These are phyloP conservation scores for Fomitopsis schrenkii DNA, from an alignment of 1,284 basidiomycete genomes.

Conservation along the genomic window DNA sequence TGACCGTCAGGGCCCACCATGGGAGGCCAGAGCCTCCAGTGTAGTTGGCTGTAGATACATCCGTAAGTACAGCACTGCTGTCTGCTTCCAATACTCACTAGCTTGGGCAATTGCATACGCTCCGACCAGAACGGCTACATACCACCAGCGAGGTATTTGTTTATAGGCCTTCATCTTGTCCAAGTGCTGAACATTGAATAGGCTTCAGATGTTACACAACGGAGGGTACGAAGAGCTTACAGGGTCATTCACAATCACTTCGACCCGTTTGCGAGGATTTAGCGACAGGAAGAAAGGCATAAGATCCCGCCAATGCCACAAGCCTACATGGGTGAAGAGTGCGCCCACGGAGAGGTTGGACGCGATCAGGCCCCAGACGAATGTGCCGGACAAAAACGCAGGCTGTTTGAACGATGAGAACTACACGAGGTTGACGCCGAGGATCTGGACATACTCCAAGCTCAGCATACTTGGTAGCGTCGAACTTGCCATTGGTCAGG, in stretches of 20 bases:
- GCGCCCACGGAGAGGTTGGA: constrained; percentile 25
- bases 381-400: constrained; percentile 28
- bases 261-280: constrained; percentile 27
- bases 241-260: constrained; percentile 23
- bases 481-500: constrained; percentile 31
- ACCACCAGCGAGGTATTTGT: constrained; percentile 34
- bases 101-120: constrained; percentile 42
- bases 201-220: not conserved
- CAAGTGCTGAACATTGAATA: constrained; percentile 27
- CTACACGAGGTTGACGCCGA: not conserved
- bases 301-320: constrained; percentile 36
- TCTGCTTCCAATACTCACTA: constrained; percentile 6
- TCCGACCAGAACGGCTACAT: constrained; percentile 37
- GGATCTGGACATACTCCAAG: constrained; percentile 14
- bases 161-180: constrained; percentile 57
- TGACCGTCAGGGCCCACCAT: constrained; percentile 42
- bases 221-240: constrained; percentile 1
- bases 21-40: constrained; percentile 47
- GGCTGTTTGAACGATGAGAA: constrained; percentile 13
- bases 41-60: constrained; percentile 35
- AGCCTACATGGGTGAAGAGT: constrained; percentile 22
- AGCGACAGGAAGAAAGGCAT: constrained; percentile 23
- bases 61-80: not conserved
- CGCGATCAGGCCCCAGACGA: constrained; percentile 27
- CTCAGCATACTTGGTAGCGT: constrained; percentile 21